phyloP scores from a whole-genome alignment of 1,139 yeast genomes.

The Yamadazyma oceani region DNA sequence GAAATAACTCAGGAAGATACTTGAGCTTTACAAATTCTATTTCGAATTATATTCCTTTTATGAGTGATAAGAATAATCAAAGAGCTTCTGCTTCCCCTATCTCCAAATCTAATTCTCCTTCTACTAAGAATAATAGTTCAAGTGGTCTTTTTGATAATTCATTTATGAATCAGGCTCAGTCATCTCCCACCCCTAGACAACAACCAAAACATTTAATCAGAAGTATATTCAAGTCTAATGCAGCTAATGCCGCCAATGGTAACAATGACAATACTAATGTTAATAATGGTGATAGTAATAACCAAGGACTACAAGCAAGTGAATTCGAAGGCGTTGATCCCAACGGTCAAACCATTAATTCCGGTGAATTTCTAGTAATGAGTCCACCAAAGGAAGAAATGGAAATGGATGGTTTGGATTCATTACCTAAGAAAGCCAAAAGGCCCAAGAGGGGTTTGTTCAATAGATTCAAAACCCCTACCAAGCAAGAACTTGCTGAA shows the following conservation, averaged over 20 bases:
- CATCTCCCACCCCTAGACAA: slow-evolving; percentile 19
- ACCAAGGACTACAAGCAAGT: slow-evolving; percentile 2
- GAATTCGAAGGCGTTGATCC: slow-evolving; percentile 9
- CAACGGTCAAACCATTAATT: slow-evolving; percentile 6
- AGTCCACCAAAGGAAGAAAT: slow-evolving; percentile 25
- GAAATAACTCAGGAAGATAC: slow-evolving; percentile 21
- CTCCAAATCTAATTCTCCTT: slow-evolving; percentile 24
- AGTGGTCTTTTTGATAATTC: slow-evolving; percentile 3
- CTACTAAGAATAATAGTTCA: slow-evolving; percentile 9
- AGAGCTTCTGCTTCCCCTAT: slow-evolving; percentile 18
- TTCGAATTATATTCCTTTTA: slow-evolving; percentile 45
- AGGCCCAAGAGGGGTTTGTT: slow-evolving; percentile 40
- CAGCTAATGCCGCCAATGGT: slow-evolving; percentile 7
- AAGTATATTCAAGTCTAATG: slow-evolving; percentile 40
- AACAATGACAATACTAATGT: slow-evolving; percentile 1
- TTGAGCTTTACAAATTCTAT: slow-evolving; percentile 40
- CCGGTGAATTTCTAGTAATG: slow-evolving; percentile 20
- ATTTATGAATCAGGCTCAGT: slow-evolving; percentile 10
- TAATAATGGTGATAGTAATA: slow-evolving; percentile 7
- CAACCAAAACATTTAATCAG: slow-evolving; percentile 40
- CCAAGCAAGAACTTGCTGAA: slow-evolving; percentile 20
- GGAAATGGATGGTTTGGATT: slow-evolving; percentile 19
- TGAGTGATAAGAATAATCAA: slow-evolving; percentile 33
- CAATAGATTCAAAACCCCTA: slow-evolving; percentile 42
- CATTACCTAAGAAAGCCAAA: slow-evolving; percentile 25